These are phyloP conservation scores for Ziziphus jujuba DNA, from an alignment of 306 rosid genomes.

Conservation along the genomic window DNA sequence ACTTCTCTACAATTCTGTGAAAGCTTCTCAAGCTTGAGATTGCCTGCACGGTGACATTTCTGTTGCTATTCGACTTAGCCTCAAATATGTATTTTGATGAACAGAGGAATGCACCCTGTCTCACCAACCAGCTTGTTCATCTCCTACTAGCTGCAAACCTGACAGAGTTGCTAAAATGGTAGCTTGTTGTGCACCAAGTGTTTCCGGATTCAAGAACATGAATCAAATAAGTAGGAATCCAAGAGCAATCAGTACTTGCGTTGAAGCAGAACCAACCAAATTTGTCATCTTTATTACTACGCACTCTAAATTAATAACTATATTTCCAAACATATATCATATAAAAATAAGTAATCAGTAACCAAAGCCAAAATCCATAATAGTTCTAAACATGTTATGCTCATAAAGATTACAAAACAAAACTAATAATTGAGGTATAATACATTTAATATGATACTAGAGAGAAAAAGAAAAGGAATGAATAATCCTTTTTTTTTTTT, in stretches of 20 bases:
- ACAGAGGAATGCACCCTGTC: constrained; percentile 69
- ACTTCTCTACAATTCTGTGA: constrained; percentile 70
- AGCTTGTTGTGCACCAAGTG: constrained; percentile 75
- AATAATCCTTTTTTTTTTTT: too few relatives aligned
- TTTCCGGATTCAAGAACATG: constrained; percentile 70
- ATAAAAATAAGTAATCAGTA: too few relatives aligned
- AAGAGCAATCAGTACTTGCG: constrained; percentile 58
- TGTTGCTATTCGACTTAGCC: constrained; percentile 63
- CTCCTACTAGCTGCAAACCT: constrained; percentile 57
- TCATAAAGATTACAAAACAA: too few relatives aligned
- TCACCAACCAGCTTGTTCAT: constrained; percentile 79
- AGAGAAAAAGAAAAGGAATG: too few relatives aligned
- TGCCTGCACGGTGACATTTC: constrained; percentile 78
- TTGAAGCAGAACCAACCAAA: constrained; percentile 57
- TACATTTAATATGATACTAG: too few relatives aligned
- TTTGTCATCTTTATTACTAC: too few relatives aligned
- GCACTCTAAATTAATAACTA: too few relatives aligned
- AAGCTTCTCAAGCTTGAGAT: constrained; percentile 55
- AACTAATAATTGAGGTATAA: too few relatives aligned
- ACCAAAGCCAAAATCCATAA: too few relatives aligned
- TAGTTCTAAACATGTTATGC: too few relatives aligned
- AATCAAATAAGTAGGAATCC: constrained; percentile 59
- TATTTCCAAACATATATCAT: too few relatives aligned
- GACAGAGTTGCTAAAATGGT: constrained; percentile 63
- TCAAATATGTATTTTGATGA: constrained; percentile 78